Base-by-base conservation (phyloP, 176 grass and related monocot genomes). In the Rhynchospora breviuscula region DNA sequence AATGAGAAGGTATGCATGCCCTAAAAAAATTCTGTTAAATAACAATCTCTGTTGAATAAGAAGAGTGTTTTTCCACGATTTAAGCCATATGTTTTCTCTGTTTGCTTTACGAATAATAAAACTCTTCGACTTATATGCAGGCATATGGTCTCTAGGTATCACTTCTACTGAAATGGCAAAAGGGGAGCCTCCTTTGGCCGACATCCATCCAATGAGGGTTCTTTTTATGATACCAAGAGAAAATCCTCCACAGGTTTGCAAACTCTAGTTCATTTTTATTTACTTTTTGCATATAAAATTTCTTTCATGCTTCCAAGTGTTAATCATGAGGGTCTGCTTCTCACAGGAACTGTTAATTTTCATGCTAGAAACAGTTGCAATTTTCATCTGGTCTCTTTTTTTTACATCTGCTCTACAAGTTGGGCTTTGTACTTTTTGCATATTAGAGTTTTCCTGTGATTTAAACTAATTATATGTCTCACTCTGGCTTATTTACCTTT, bases 141-240 rank as follows among this genome's bases (percentile, higher is more conserved):
- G 96, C 96, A 93, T 99, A 85, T 99, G 96, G 96, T 99, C 96
- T 81, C 87, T 99, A 90, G 96, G 96, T 89, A 99, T 99, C 83
- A 99, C 96, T 85, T 93, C 91, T 86, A 99, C 95, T 89, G 96
- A 99, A 95, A 99, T 99, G 91, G 96, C 96, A 81, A 99, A 99
- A 99, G 96, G 96, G 80, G 96, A 99, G 87, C 93, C 96, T 54
- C 96, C 96, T 81, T 90, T 99, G 89, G 96, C 96, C 71, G 96
- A 99, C 85, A 93, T 99, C 81, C 96, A 99, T 95, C 96, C 96
- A 45, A 99, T 99, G 93, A 95, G 96, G 90, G 96, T 99, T 93
- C 96, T 99, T 90, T 99, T 99, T 84, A 99, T 99, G 89, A 99
- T 99, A 89, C 96, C 96, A 26, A 89, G 96, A 86, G 96, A 99